phyloP scores from a whole-genome alignment of 2,329 filamentous ascomycete species.

The Xylaria sp. region DNA sequence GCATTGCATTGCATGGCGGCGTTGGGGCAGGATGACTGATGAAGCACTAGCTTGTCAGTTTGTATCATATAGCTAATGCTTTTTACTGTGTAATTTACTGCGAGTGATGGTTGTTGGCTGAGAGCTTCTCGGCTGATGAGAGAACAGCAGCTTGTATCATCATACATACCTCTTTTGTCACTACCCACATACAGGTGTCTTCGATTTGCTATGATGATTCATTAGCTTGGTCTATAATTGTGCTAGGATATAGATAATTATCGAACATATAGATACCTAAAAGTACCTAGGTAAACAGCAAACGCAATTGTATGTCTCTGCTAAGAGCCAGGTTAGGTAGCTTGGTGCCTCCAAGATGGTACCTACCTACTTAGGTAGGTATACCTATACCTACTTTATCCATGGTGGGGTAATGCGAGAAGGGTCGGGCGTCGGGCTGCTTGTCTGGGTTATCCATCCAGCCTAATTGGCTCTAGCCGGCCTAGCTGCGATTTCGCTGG shows the following conservation, averaged over 20 bases:
- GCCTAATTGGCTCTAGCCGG: conserved; percentile 26
- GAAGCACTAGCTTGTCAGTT: conserved; percentile 13
- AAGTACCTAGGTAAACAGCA: too few relatives aligned
- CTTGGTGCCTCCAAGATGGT: neutral
- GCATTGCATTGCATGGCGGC: conserved; percentile 47
- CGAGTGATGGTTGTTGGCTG: neutral
- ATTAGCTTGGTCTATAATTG: neutral
- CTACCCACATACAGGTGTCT: neutral
- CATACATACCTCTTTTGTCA: neutral
- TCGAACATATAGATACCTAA: neutral
- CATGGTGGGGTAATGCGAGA: conserved; percentile 1
- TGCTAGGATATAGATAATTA: neutral
- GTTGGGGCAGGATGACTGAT: conserved; percentile 37
- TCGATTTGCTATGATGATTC: neutral
- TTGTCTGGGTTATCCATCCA: neutral
- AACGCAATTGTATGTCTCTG: too few relatives aligned
- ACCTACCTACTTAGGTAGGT: neutral
- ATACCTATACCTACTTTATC: neutral
- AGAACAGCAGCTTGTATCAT: conserved; percentile 8
- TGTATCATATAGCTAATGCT: conserved; percentile 31
- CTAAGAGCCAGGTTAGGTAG: too few relatives aligned
- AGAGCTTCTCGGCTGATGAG: conserved; percentile 1
- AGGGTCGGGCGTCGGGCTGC: conserved; percentile 9
- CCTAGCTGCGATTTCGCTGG: conserved; percentile 31
- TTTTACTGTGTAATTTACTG: conserved; percentile 10